Evolutionary conservation across 345 rosid genomes (phyloP).

Genomic region (Lepidium sativum): DNA sequence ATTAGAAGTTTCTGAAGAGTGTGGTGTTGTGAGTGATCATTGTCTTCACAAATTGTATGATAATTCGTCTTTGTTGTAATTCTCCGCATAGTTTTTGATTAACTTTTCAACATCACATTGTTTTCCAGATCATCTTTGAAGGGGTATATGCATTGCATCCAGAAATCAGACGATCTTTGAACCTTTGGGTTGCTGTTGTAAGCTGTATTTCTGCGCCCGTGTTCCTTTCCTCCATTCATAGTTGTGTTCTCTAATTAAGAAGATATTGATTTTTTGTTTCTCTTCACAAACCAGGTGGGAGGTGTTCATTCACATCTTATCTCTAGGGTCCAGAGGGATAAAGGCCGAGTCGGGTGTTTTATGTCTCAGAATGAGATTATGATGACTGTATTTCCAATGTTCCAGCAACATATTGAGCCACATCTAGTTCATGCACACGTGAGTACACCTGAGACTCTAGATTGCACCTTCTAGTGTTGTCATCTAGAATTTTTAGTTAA

Average conservation of each 20-base stretch:
- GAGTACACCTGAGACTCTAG: conserved; percentile 32
- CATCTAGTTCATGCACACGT: conserved; percentile 99
- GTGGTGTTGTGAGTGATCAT: conserved; percentile 71
- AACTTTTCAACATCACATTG: conserved; percentile 3
- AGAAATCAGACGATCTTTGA: conserved; percentile 77
- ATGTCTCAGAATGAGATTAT: conserved; percentile 97
- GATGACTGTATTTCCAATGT: conserved; percentile 98
- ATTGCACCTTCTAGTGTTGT: background rate
- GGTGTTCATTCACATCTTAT: conserved; percentile 98
- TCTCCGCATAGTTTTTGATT: background rate
- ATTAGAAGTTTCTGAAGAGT: conserved; percentile 89
- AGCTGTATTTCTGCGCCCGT: conserved; percentile 30
- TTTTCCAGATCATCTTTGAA: conserved; percentile 80
- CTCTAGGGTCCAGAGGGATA: conserved; percentile 98
- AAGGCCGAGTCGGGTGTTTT: conserved; percentile 78
- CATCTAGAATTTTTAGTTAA: background rate
- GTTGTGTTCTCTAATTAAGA: conserved; percentile 12
- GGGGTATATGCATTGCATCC: conserved; percentile 98
- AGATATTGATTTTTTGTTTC: conserved; percentile 8
- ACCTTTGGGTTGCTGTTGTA: conserved; percentile 99
- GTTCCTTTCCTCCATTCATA: background rate
- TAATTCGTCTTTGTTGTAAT: background rate
- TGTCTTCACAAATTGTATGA: conserved; percentile 2
- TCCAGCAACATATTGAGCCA: conserved; percentile 96
- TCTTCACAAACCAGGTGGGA: conserved; percentile 66